A percentile compares a stretch with the other conserved stretches of the same genome.
Evolutionary conservation across 352 stramenopile species (phyloP).

Genomic region (Phytophthora vignae): DNA sequence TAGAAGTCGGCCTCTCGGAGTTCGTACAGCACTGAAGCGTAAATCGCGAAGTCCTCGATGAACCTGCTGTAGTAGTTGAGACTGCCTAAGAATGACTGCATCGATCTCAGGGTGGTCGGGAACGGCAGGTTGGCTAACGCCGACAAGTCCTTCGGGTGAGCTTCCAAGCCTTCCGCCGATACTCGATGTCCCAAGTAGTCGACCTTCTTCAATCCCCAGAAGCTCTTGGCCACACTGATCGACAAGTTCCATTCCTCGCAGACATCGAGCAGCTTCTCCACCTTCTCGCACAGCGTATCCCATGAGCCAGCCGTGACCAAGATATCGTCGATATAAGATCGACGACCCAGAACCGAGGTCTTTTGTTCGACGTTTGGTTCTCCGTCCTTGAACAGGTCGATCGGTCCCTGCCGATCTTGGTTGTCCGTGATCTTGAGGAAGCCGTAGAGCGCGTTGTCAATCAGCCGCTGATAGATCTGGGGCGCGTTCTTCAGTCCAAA

Average conservation of each 20-base stretch:
- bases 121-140: too few species aligned
- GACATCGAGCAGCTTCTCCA: not conserved
- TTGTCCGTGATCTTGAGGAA: too few species aligned
- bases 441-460: too few species aligned
- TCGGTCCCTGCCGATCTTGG: too few species aligned
- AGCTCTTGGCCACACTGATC: not conserved
- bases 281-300: not conserved
- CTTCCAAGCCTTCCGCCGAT: too few species aligned
- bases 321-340: not conserved
- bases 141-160: too few species aligned
- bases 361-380: not conserved
- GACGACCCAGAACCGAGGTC: not conserved
- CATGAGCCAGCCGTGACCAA: not conserved
- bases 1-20: constrained; percentile 1
- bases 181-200: too few species aligned
- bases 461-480: too few species aligned
- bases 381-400: not conserved
- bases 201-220: not conserved
- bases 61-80: not conserved
- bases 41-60: not conserved
- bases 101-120: too few species aligned
- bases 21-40: constrained; percentile 1
- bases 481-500: not conserved
- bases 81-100: not conserved
- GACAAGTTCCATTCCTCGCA: not conserved